A percentile compares a stretch with the other conserved stretches of the same genome.
These are phyloP conservation scores for Flaveria robusta DNA, from an alignment of 129 eudicot species.

Conservation along the genomic window DNA sequence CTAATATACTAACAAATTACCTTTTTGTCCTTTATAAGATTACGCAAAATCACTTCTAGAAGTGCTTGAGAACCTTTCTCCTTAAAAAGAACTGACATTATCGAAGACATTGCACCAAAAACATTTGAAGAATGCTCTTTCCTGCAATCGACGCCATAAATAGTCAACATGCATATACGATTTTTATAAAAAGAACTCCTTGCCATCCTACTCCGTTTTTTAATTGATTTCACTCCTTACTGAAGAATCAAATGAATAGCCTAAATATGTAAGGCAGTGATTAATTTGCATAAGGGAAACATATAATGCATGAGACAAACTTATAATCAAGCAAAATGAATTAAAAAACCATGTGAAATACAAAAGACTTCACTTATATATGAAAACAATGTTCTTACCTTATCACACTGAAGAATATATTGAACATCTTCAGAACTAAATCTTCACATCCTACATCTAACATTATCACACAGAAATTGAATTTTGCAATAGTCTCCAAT, in stretches of 20 bases:
- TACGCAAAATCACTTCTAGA: conserved; percentile 65
- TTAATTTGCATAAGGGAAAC: conserved; percentile 12
- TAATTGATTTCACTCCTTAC: not conserved
- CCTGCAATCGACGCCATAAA: conserved; percentile 45
- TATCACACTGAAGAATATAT: conserved; percentile 59
- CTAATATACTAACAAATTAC: conserved; percentile 39
- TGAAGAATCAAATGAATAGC: conserved; percentile 12
- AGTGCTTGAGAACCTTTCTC: conserved; percentile 71
- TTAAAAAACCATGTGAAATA: conserved; percentile 4
- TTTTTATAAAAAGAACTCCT: not conserved
- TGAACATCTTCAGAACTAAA: conserved; percentile 76
- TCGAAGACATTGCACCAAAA: conserved; percentile 67
- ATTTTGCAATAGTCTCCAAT: conserved; percentile 78
- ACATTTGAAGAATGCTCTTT: conserved; percentile 65
- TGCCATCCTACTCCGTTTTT: not conserved
- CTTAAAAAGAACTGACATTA: conserved; percentile 62
- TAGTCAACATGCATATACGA: not conserved
- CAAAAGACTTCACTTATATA: conserved; percentile 17
- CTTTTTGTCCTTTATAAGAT: conserved; percentile 66
- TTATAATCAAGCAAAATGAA: conserved; percentile 8
- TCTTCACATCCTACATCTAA: conserved; percentile 77
- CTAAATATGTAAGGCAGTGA: conserved; percentile 13
- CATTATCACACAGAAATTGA: conserved; percentile 73
- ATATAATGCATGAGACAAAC: not conserved
- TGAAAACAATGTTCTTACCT: conserved; percentile 47